phyloP scores from a whole-genome alignment of 257 asterid genomes.

The Coffea canephora region DNA sequence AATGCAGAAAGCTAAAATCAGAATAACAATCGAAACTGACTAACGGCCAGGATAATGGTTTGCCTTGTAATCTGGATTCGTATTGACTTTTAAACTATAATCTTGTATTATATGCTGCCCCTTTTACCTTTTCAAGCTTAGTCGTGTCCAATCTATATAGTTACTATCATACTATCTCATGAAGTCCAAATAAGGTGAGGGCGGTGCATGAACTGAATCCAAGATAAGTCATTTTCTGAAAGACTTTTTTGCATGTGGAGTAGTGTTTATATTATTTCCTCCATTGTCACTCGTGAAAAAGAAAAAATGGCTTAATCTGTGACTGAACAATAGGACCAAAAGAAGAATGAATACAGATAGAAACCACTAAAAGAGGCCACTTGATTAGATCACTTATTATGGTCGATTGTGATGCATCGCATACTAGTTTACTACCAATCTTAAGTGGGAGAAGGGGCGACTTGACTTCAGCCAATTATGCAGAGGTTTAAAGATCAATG shows the following conservation, averaged over 20 bases:
- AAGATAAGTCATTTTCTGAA: neutral
- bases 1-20: neutral
- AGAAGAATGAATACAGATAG: neutral
- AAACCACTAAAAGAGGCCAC: neutral
- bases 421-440: neutral
- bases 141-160: neutral
- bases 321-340: neutral
- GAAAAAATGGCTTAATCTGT: neutral
- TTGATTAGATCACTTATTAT: neutral
- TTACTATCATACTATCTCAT: neutral
- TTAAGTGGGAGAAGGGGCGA: neutral
- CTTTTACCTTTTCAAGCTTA: neutral
- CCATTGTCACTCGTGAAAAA: neutral
- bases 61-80: conserved; percentile 21
- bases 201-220: conserved; percentile 11
- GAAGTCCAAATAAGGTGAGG: neutral
- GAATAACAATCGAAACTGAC: conserved; percentile 8
- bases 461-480: conserved; percentile 1
- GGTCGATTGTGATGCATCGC: neutral
- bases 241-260: neutral
- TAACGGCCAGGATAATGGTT: neutral
- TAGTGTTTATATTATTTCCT: neutral
- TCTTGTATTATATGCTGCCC: neutral
- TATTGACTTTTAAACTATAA: conserved; percentile 18
- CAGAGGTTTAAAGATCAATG: neutral